These are phyloP conservation scores for Fusarium ambrosium DNA, from an alignment of 2,329 filamentous ascomycete species.

Conservation along the genomic window DNA sequence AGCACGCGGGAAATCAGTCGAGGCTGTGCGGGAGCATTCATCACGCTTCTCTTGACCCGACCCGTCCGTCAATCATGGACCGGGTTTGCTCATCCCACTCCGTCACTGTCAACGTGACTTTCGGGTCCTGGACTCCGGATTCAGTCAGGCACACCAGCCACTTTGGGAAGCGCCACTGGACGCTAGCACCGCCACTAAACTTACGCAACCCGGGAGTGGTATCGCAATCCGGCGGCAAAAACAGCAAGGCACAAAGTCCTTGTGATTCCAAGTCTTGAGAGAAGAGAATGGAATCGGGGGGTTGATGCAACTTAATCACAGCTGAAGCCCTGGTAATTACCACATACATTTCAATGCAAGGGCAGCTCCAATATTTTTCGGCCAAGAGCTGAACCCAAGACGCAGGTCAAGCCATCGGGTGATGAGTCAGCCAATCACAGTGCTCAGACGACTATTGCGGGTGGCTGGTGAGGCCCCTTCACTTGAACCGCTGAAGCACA, in stretches of 20 bases:
- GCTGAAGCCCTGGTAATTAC: not conserved
- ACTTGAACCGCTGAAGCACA: constrained; percentile 7
- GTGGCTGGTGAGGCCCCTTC: constrained; percentile 36
- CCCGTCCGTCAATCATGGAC: constrained; percentile 14
- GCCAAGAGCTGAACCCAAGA: constrained; percentile 12
- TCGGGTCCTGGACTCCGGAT: constrained; percentile 23
- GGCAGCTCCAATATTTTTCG: constrained; percentile 1
- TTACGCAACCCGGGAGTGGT: constrained; percentile 21
- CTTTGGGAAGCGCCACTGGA: constrained; percentile 27
- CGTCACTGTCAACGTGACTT: not conserved
- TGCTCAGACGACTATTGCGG: not conserved
- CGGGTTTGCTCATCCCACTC: constrained; percentile 5
- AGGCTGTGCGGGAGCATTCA: constrained; percentile 17
- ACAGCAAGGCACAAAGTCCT: not conserved
- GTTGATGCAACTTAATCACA: not conserved
- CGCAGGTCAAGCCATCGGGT: constrained; percentile 2
- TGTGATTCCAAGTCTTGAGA: not conserved
- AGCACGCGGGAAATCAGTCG: not conserved
- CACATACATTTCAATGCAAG: not conserved
- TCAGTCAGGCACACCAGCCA: constrained; percentile 31
- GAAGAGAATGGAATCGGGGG: not conserved
- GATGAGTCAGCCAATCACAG: constrained; percentile 22
- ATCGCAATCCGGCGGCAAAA: constrained; percentile 8
- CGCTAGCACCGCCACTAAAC: constrained; percentile 34
- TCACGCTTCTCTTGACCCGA: not conserved